phyloP scores from a whole-genome alignment of 768 basidiomycete genomes.

The Rhizopogon vinicolor region DNA sequence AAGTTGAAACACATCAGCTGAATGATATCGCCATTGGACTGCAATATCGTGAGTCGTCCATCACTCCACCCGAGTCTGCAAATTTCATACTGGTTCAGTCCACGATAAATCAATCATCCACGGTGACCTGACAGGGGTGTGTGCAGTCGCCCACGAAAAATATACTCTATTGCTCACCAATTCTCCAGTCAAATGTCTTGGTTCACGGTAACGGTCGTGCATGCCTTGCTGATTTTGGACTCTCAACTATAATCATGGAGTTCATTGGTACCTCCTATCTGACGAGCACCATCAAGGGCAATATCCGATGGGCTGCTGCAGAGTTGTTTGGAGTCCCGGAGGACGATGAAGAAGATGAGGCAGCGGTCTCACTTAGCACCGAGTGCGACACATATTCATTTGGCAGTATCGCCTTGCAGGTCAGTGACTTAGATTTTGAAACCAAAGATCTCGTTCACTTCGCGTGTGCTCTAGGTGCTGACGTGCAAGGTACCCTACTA shows the following conservation, averaged over 20 bases:
- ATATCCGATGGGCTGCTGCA: slow-evolving; percentile 40
- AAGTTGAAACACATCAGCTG: slow-evolving; percentile 19
- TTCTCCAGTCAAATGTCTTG: slow-evolving; percentile 12
- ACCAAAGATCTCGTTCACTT: slow-evolving; percentile 15
- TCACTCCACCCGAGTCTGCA: neutral
- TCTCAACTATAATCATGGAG: slow-evolving; percentile 34
- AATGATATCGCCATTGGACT: slow-evolving; percentile 35
- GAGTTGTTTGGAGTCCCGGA: slow-evolving; percentile 21
- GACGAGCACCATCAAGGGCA: slow-evolving; percentile 21
- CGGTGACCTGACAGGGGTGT: slow-evolving; percentile 4
- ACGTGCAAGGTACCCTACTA: slow-evolving; percentile 1
- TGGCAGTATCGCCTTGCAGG: slow-evolving; percentile 28
- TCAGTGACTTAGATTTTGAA: slow-evolving; percentile 11
- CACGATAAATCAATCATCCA: slow-evolving; percentile 1
- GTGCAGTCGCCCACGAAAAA: neutral
- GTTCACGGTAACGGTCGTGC: slow-evolving; percentile 35
- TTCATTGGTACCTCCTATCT: slow-evolving; percentile 18
- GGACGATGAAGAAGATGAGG: neutral
- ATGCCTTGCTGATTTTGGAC: slow-evolving; percentile 38
- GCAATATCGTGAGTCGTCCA: slow-evolving; percentile 26
- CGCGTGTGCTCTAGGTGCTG: neutral
- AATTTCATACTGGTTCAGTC: neutral
- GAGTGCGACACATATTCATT: slow-evolving; percentile 41
- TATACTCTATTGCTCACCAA: neutral
- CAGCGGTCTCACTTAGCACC: slow-evolving; percentile 9